phyloP scores from a whole-genome alignment of 345 rosid genomes.

The Jatropha curcas region DNA sequence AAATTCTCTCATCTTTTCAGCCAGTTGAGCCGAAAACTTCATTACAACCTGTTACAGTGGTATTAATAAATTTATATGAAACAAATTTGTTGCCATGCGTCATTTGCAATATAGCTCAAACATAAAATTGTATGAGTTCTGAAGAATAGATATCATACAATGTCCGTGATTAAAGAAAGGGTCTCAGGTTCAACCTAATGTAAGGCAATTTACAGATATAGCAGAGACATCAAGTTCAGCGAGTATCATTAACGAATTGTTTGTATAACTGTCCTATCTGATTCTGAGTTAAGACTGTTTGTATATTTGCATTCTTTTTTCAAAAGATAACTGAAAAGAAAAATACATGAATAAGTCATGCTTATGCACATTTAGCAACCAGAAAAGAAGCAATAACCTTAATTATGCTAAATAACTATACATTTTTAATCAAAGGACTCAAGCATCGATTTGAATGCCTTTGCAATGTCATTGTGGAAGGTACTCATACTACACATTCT shows the following conservation, averaged over 20 bases:
- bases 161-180: not conserved
- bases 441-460: not conserved
- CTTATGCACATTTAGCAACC: not conserved
- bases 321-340: too few species aligned
- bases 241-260: not conserved
- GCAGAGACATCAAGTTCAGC: not conserved
- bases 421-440: not conserved
- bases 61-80: constrained; percentile 4
- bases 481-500: not conserved
- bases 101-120: not conserved
- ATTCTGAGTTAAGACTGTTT: not conserved
- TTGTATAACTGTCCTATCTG: not conserved
- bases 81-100: not conserved
- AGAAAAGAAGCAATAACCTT: not conserved
- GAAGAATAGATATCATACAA: not conserved
- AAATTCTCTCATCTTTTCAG: constrained; percentile 47
- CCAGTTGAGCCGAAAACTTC: constrained; percentile 42
- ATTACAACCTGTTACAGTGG: constrained; percentile 43
- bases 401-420: not conserved
- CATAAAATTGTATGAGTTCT: not conserved
- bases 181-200: not conserved
- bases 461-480: not conserved
- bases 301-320: not conserved
- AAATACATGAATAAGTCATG: not conserved
- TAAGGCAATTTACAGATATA: not conserved